Evolutionary conservation across 139 green algal species (phyloP), one percentile per base, ranked within the genome.

Genomic region (Bryopsis sp.): DNA sequence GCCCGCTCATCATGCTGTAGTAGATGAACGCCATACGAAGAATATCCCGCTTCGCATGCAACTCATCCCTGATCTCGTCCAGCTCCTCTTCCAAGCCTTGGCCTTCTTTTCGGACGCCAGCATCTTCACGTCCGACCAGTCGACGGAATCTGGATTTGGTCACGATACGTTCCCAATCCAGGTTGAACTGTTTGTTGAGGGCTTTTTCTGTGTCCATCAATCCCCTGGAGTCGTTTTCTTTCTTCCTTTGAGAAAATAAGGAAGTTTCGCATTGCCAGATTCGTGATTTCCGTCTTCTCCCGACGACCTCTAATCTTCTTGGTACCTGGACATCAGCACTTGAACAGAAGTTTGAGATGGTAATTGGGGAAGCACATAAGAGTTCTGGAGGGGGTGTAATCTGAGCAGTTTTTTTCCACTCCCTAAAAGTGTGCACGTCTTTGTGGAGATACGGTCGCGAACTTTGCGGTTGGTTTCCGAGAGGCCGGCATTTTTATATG

Each of bases 21-120:
- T 76, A 83, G 8, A 57, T 70, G 61, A 83, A 83, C 11, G 67
- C 68, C 15, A 58, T 34, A 1, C 77, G 58, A 28, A 83, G 65
- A 37, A 76, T 58, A 34, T 74, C 60, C 19, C 39, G 37, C 59
- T 70, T 74, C 39, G n/a, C 22, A 7, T 36, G 19, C 60, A 81
- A 50, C 67, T 81, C 71, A n/a, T 68, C 39, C 2, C 68, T 70
- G 38, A 79, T 71, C 60, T 80, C 74, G 0, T 39, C 46, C n/a
- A 80, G 39, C 63, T 80, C 74, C 5, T 58, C 32, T 4, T 80
- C 67, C 58, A 80, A 64, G 0, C 48, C 47, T 33, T 74, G 64
- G 1, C 65, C 70, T 35, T 76, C 43, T 65, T 6, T 39, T 6
- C 58, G 58, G 29, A 65, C 58, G 58, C 58, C 58, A 24, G 58